phyloP scores from a whole-genome alignment of 148 eudicot species.

The Vaccinium vitisidaea region DNA sequence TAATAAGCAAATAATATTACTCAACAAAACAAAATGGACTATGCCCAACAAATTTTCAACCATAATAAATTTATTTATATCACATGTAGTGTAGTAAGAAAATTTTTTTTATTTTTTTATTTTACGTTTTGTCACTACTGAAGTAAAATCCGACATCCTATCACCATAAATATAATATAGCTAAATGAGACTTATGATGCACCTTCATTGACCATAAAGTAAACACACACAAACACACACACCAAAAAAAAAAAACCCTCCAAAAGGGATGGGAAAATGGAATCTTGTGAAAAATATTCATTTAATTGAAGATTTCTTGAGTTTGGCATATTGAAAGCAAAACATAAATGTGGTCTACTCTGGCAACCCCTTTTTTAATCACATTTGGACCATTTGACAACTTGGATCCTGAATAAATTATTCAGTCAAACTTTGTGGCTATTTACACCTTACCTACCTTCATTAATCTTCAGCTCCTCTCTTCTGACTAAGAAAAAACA shows the following conservation, averaged over 20 bases:
- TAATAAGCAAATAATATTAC: no score
- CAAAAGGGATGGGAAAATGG: neutral
- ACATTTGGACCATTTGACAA: neutral
- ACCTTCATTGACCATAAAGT: no score
- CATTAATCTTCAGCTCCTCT: neutral
- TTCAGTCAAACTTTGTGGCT: neutral
- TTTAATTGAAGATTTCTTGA: neutral
- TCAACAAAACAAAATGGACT: no score
- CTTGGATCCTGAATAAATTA: neutral
- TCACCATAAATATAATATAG: no score
- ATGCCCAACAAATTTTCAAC: no score
- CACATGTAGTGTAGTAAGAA: no score
- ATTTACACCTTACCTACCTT: neutral
- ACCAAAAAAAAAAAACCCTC: neutral
- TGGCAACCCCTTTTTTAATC: neutral
- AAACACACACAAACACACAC: no score
- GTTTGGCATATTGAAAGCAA: neutral
- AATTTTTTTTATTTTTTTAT: no score
- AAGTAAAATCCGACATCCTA: no score
- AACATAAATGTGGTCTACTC: neutral
- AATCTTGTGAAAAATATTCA: neutral
- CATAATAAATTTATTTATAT: no score
- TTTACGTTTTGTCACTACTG: no score
- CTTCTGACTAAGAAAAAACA: conserved; percentile 2
- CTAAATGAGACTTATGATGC: no score